Evolutionary conservation across 2,329 filamentous ascomycete species (phyloP), one percentile per base, ranked within the genome.

Genomic region (Hypoxylon sp.): DNA sequence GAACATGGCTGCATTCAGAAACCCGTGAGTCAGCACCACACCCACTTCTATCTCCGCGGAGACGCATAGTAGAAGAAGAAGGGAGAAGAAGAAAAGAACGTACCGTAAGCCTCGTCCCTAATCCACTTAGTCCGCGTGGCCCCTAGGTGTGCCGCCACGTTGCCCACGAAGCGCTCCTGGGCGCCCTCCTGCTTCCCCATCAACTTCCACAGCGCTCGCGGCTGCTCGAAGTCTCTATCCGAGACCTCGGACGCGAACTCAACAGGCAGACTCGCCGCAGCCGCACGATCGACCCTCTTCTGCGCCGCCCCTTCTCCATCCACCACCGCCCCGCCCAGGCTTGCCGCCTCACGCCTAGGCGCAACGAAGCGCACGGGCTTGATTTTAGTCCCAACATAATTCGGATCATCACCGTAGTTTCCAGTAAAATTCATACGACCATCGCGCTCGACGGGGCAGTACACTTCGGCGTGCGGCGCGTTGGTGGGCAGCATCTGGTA

Each of bases 401-500:
- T 61, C 18, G 57, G 60, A 5, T 63, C 60, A 1, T 48, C 50
- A 2, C 51, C 51, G 29, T 63, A 63, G 21, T 61, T 63, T 0
- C 15, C 1, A 3, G 60, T 63, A 24, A 61, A 61, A 23, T 63
- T 63, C 60, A 61, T 63, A 3, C 18, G 4, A 7, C 57, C 60
- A 37, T 61, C 60, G 8, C 60, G 50, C 29, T 63, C 57, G 29
- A 48, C 58, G 1, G 60, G 57, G 33, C 60, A 61, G 48, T 61
- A 61, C 2, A 58, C 60, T 10, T 38, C 31, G 48, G 43, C 61
- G 18, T 35, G 41, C 1, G 57, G 15, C 1, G 57, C 54, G 21
- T 63, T 61, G 11, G 51, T 56, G 4, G 60, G 54, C 11, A 63
- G 51, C 18, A 58, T 53, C 24, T 60, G 53, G 27, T 63, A 86